phyloP scores from a whole-genome alignment of 2,329 filamentous ascomycete species.

The Dactylellina haptotyla region DNA sequence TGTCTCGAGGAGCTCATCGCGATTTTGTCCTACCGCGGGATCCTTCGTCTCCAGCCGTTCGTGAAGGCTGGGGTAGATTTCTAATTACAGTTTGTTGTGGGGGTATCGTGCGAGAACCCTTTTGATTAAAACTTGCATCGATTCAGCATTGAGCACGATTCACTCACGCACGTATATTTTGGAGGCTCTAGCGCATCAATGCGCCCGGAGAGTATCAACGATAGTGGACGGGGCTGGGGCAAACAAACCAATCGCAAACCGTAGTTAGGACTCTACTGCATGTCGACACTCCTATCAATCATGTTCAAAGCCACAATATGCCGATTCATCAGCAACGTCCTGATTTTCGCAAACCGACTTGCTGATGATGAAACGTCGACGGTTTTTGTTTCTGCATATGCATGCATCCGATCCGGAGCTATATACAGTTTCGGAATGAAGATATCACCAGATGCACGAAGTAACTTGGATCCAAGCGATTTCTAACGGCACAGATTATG shows the following conservation, averaged over 20 bases:
- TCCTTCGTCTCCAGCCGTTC: constrained; percentile 10
- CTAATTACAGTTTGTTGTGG: constrained; percentile 2
- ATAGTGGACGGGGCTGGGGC: not conserved
- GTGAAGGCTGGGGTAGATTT: not conserved
- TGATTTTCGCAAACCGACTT: no score
- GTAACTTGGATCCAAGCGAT: no score
- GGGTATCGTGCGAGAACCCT: not conserved
- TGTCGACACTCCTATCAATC: no score
- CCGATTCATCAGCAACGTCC: no score
- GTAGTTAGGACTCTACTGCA: no score
- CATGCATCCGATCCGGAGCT: no score
- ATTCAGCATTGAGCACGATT: not conserved
- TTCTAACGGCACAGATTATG: no score
- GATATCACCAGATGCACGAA: no score
- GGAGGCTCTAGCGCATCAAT: constrained; percentile 2
- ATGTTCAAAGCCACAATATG: no score
- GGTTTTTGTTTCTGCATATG: no score
- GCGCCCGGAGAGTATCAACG: not conserved
- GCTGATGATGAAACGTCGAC: no score
- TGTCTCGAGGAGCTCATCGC: constrained; percentile 20
- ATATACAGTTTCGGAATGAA: no score
- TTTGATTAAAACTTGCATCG: not conserved
- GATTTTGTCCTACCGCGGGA: constrained; percentile 22
- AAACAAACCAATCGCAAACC: not conserved
- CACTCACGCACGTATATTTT: not conserved